Conservation (phyloP, 331 rosid genomes). For the Prunus yedoensis region DNA sequence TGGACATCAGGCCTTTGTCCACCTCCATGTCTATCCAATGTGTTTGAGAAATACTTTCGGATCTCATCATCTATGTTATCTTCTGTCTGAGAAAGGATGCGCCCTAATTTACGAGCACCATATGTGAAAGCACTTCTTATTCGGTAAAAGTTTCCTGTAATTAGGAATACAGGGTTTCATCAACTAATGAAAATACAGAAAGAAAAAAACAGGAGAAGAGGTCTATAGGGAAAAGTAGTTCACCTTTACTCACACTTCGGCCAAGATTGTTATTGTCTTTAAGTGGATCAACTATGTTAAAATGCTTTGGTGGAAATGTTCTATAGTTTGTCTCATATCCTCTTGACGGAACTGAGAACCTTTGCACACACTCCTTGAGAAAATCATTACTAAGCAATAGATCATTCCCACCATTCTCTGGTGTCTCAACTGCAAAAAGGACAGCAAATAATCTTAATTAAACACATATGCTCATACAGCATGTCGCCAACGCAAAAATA, state of each 20-base stretch:
- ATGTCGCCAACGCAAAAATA: constrained; percentile 16
- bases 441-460: constrained; percentile 4
- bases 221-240: constrained; percentile 15
- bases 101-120: constrained; percentile 65
- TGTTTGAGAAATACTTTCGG: constrained; percentile 53
- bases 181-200: background rate
- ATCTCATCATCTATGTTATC: constrained; percentile 57
- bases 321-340: constrained; percentile 55
- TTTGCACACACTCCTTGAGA: constrained; percentile 66
- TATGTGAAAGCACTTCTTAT: constrained; percentile 64
- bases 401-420: constrained; percentile 65
- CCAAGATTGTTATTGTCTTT: constrained; percentile 95
- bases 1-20: constrained; percentile 78
- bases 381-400: constrained; percentile 67
- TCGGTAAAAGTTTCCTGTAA: constrained; percentile 71
- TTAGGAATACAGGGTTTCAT: constrained; percentile 2
- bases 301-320: constrained; percentile 72
- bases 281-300: constrained; percentile 88
- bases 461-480: constrained; percentile 14
- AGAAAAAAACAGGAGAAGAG: background rate
- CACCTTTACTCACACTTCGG: constrained; percentile 83
- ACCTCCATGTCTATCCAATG: constrained; percentile 80
- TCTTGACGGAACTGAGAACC: constrained; percentile 70
- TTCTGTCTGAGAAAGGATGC: constrained; percentile 58
- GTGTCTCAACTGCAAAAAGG: constrained; percentile 58